Evolutionary conservation across 2,329 filamentous ascomycete species (phyloP), one percentile per base, ranked within the genome.

Genomic region (Alternaria brassicicola): DNA sequence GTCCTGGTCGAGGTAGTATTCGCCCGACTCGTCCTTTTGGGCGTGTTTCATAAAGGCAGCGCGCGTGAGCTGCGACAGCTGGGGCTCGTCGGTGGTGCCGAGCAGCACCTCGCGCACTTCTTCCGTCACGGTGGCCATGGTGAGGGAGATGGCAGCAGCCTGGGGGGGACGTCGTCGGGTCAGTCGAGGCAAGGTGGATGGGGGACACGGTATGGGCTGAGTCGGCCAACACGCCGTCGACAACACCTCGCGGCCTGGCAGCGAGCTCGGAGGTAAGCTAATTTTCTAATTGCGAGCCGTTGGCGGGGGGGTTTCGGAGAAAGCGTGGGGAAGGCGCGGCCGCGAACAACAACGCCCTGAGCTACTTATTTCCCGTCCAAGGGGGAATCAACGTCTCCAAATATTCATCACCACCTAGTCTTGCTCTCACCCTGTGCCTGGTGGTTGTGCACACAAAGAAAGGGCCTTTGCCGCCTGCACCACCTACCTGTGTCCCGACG

Each of bases 1-100:
- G n/a, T 93, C 87, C 62, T 90, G 86, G 43, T 85, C 88, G 86
- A 99, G 90, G 74, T 86, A 92, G 55, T 88, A 82, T 72, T 97
- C 92, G 57, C 90, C 93, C 9, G 88, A 83, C 60, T 89, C 82
- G 73, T 96, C 92, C 76, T 89, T 90, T 72, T 85, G 80, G 38
- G 95, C 92, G 82, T 93, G 84, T 73, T 86, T 86, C 69, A 88
- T 79, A 79, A 98, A 99, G 62, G 88, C 88, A 57, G 87, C 83
- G 79, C 88, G 91, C 64, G 89, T 88, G 77, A 93, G 89, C 61
- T 86, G 84, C 47, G 92, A 93, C 66, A 94, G 80, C 76, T 89
- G 84, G 28, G 84, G 79, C 68, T 83, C 83, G 35, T 82, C 78
- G 55, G 81, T 78, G 53, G 78, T 80, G 66, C 92, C 92, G 60